These are phyloP conservation scores for Blastomyces emzantsi DNA, from an alignment of 2,329 filamentous ascomycete species.

Conservation along the genomic window DNA sequence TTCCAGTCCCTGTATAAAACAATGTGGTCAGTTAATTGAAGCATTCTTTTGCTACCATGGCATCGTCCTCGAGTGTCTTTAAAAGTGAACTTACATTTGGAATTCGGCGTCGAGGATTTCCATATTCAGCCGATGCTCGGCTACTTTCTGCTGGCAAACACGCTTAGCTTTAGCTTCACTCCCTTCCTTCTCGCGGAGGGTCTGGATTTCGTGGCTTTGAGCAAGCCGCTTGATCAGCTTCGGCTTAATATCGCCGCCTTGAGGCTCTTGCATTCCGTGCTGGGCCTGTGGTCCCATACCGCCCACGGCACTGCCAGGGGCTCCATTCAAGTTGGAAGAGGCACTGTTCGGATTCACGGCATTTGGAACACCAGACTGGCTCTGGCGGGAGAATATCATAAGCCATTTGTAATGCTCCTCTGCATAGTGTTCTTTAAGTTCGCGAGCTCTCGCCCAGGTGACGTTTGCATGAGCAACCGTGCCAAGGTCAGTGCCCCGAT, in stretches of 20 bases:
- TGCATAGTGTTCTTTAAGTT: constrained; percentile 80
- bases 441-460: constrained; percentile 77
- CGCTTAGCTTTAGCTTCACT: constrained; percentile 97
- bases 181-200: constrained; percentile 88
- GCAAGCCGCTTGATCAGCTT: constrained; percentile 96
- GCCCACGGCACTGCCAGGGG: constrained; percentile 62
- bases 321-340: constrained; percentile 53
- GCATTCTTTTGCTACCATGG: constrained; percentile 3
- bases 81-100: constrained; percentile 67
- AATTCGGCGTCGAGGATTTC: constrained; percentile 98
- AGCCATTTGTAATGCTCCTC: constrained; percentile 98
- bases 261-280: constrained; percentile 63
- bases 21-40: constrained; percentile 9
- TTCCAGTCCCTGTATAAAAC: constrained; percentile 73
- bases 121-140: constrained; percentile 91
- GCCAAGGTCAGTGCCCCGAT: constrained; percentile 89
- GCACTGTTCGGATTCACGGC: constrained; percentile 43
- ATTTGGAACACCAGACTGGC: constrained; percentile 37
- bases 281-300: constrained; percentile 68
- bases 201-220: constrained; percentile 80
- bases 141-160: constrained; percentile 92
- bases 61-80: constrained; percentile 10
- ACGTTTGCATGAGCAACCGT: constrained; percentile 85
- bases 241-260: constrained; percentile 71
- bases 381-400: constrained; percentile 94